Percentiles rank a stretch among this genome's conserved stretches.
phyloP scores from a whole-genome alignment of 148 eudicot species.

The Pouteria glomerata region DNA sequence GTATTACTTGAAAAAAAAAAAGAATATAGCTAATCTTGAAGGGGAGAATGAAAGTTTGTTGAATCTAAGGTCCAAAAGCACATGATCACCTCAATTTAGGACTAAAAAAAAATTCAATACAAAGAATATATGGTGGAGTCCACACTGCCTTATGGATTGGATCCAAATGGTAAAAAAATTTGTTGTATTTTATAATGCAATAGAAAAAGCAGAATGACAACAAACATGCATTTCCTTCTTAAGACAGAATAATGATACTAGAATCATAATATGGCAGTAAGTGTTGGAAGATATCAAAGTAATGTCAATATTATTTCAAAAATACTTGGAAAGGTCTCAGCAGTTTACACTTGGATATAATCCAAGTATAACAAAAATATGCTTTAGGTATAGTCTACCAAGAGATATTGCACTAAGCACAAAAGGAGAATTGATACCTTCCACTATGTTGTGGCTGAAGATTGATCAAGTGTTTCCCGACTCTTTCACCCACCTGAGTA shows the following conservation, averaged over 20 bases:
- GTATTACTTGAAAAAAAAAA: no score
- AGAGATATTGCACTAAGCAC: background rate
- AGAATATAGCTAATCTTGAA: background rate
- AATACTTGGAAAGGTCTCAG: background rate
- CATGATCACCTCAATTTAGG: background rate
- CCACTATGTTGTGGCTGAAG: conserved; percentile 30
- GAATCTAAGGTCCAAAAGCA: background rate
- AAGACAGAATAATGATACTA: background rate
- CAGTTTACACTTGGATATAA: background rate
- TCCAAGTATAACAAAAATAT: background rate
- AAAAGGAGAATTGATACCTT: conserved; percentile 15
- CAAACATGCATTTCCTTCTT: background rate
- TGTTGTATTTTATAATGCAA: background rate
- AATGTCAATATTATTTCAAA: background rate
- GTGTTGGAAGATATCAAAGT: background rate
- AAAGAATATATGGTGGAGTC: background rate
- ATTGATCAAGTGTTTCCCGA: conserved; percentile 22
- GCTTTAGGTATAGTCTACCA: background rate
- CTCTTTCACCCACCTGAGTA: conserved; percentile 19
- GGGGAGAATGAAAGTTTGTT: background rate
- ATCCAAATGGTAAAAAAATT: background rate
- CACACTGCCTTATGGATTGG: background rate
- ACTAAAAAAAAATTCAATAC: background rate
- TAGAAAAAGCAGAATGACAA: background rate
- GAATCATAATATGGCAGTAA: background rate